Base-by-base conservation (phyloP, 805 yeast species). In the Metschnikowia similis region DNA sequence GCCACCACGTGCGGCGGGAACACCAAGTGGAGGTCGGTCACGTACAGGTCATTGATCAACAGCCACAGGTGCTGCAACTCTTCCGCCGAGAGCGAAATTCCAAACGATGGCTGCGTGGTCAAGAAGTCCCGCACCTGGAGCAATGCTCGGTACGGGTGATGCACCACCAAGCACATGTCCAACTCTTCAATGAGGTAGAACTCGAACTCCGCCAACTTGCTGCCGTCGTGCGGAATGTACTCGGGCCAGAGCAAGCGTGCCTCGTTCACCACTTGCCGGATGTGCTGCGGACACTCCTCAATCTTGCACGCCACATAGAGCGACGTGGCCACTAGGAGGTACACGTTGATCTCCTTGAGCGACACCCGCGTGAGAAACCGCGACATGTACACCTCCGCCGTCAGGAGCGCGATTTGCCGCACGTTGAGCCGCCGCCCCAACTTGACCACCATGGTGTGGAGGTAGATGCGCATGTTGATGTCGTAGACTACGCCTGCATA, bases 211-310 rank as follows among this genome's bases (percentile, higher is more conserved):
- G 98, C 97, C 13, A 94, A 74, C 61, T 88, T 89, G 29, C 96
- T 85, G 14, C 90, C 81, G 64, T 92, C 98, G 51, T 87, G 89
- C 0, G 97, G 96, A 35, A 92, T 85, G 60, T 84, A 89, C 61
- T 91, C 97, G 0, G 98, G 97, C 98, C 98, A 92, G 36, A 89
- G 69, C 35, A 85, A 85, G 47, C 96, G 71, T 1, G 97, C 94
- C 63, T 92, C 98, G 16, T 83, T 76, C 21, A 89, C 80, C 8
- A 94, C 77, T 0, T 91, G 81, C 48, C 97, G 71, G 8, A 94
- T 89, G 63, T 94, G 97, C 61, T 87, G 96, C 1, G 99, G 98
- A 58, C 89, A 85, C 66, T 94, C 99, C 65, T 94, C 98, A 32
- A 90, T 86, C 64, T 94, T 92, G 70, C 97, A 87, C 0, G 97